A percentile compares a stretch with the other conserved stretches of the same genome.
Conservation (phyloP, 2,329 filamentous ascomycete genomes). For the Cladosporium cucumerinum region DNA sequence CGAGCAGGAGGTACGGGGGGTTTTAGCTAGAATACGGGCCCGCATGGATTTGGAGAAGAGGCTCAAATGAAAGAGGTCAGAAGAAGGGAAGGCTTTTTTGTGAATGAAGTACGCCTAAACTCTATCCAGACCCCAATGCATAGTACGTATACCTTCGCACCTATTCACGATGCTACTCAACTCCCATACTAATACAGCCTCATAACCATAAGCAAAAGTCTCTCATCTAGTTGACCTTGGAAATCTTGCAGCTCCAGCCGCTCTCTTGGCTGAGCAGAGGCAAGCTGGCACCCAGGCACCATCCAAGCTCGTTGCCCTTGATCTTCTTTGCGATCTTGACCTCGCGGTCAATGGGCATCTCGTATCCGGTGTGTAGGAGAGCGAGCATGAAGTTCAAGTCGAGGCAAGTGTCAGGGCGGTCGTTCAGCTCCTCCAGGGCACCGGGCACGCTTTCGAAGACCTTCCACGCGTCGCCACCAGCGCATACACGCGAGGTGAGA, state of each 20-base stretch:
- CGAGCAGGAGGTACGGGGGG: neutral
- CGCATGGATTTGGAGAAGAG: too few relatives aligned
- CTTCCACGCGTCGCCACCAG: slow-evolving; percentile 79
- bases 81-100: neutral
- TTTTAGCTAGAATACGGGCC: too few relatives aligned
- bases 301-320: slow-evolving; percentile 91
- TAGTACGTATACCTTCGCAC: neutral
- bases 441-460: slow-evolving; percentile 72
- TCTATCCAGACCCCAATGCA: neutral
- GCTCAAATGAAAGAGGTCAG: too few relatives aligned
- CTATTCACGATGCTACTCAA: neutral
- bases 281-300: slow-evolving; percentile 87
- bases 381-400: slow-evolving; percentile 97
- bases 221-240: slow-evolving; percentile 13
- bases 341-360: slow-evolving; percentile 94
- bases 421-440: slow-evolving; percentile 75
- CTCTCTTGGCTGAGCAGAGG: slow-evolving; percentile 31
- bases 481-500: slow-evolving; percentile 79
- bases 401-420: slow-evolving; percentile 84
- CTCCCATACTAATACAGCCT: neutral
- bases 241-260: slow-evolving; percentile 26
- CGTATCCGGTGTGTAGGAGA: slow-evolving; percentile 89
- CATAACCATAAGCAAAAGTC: neutral
- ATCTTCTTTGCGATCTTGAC: slow-evolving; percentile 99
- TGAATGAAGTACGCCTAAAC: neutral